Percentiles rank a stretch among this genome's conserved stretches.
Conservation (phyloP, 129 eudicot species). For the Flaveria sonorensis region DNA sequence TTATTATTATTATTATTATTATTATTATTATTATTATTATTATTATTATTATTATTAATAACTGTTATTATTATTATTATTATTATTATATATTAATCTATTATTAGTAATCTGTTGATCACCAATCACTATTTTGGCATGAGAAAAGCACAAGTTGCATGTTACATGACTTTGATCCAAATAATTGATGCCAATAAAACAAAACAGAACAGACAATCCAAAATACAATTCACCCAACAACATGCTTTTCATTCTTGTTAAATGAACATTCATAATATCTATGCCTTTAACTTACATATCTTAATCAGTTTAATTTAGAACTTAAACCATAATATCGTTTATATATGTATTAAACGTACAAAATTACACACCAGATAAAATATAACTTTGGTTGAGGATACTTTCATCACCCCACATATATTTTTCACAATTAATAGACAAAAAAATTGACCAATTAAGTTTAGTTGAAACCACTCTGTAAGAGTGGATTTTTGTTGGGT, state of each 20-base stretch:
- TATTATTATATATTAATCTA: too few species aligned
- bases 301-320: neutral
- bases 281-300: neutral
- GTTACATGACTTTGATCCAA: constrained; percentile 34
- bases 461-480: too few species aligned
- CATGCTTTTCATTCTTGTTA: constrained; percentile 27
- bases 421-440: too few species aligned
- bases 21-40: too few species aligned
- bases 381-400: neutral
- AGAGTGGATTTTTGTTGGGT: too few species aligned
- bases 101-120: constrained; percentile 9
- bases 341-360: neutral
- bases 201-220: constrained; percentile 9
- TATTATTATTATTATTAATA: too few species aligned
- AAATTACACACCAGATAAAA: neutral
- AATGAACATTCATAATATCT: constrained; percentile 22
- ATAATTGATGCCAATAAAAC: constrained; percentile 28
- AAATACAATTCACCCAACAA: constrained; percentile 20
- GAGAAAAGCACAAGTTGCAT: constrained; percentile 39
- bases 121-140: constrained; percentile 37
- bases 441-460: too few species aligned
- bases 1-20: too few species aligned
- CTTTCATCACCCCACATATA: too few species aligned
- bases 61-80: too few species aligned
- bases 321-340: neutral